Conservation (phyloP, 2,329 filamentous ascomycete genomes). For the Cadophora gregata region DNA sequence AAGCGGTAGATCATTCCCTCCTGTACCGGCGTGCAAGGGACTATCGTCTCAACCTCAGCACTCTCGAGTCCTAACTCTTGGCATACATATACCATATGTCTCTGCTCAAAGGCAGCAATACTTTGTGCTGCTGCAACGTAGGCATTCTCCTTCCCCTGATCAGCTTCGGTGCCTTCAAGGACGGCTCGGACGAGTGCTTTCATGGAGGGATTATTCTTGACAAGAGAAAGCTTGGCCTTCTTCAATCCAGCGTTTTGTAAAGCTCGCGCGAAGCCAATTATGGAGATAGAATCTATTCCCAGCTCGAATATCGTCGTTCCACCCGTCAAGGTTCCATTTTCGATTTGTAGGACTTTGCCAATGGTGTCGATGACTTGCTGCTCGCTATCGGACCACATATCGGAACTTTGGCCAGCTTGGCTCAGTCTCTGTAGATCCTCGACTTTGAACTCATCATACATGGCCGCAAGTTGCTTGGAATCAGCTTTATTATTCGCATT, state of each 20-base stretch:
- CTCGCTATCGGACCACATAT: conserved; percentile 49
- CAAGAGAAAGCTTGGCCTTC: conserved; percentile 64
- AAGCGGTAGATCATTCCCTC: conserved; percentile 83
- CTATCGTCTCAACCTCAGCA: conserved; percentile 71
- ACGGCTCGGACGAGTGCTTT: conserved; percentile 50
- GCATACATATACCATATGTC: conserved; percentile 43
- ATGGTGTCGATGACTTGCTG: conserved; percentile 60
- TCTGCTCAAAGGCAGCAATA: conserved; percentile 49
- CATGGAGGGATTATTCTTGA: conserved; percentile 68
- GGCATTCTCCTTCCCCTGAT: conserved; percentile 30
- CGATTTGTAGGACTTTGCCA: conserved; percentile 45
- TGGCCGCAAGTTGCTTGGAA: conserved; percentile 66
- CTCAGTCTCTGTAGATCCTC: conserved; percentile 66
- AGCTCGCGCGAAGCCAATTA: conserved; percentile 69
- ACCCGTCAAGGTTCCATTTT: conserved; percentile 52
- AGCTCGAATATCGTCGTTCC: conserved; percentile 80
- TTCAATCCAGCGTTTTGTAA: conserved; percentile 68
- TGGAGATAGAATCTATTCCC: conserved; percentile 87
- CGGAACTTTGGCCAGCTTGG: conserved; percentile 41
- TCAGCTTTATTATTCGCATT: conserved; percentile 93
- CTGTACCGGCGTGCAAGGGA: conserved; percentile 85
- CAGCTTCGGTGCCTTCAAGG: conserved; percentile 15
- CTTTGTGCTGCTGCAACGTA: conserved; percentile 47
- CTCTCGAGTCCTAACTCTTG: conserved; percentile 56
- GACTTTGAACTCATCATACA: conserved; percentile 66